Evolutionary conservation across 78 protist species (phyloP).

Genomic region (Dictyostelium purpureum): DNA sequence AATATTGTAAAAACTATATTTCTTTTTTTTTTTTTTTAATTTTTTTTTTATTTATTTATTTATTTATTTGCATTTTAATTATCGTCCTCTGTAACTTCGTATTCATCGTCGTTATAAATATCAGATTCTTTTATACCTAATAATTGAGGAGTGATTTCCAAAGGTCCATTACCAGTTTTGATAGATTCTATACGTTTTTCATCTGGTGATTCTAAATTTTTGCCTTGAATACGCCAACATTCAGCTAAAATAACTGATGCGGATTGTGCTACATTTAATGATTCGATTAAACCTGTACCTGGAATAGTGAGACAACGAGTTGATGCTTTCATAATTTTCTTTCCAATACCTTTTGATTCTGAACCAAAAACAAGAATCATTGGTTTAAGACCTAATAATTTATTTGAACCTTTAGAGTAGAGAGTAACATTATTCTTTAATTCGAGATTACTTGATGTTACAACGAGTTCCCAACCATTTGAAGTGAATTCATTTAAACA

Average conservation of each 20-base stretch:
- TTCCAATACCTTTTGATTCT: slow-evolving; percentile 29
- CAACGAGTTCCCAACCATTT: slow-evolving; percentile 34
- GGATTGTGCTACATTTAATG: slow-evolving; percentile 70
- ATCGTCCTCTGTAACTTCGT: not conserved
- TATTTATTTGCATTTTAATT: not conserved
- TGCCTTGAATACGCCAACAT: slow-evolving; percentile 61
- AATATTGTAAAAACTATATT: no score
- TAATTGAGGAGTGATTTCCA: not conserved
- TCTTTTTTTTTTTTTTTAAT: no score
- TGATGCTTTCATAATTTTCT: not conserved
- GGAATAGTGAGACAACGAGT: slow-evolving; percentile 1
- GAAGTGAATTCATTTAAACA: not conserved
- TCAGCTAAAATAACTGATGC: slow-evolving; percentile 36
- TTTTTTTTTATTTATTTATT: no score
- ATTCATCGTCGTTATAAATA: not conserved
- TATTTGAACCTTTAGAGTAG: not conserved
- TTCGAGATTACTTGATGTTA: not conserved
- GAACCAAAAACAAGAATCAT: slow-evolving; percentile 49
- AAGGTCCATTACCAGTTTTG: not conserved
- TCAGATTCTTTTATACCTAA: slow-evolving; percentile 30
- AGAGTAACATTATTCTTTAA: not conserved
- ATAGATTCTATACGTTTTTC: not conserved
- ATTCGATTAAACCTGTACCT: slow-evolving; percentile 51
- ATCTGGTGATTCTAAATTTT: not conserved
- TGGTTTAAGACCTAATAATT: slow-evolving; percentile 23